Percentiles rank a stretch among this genome's conserved stretches.
Conservation (phyloP, 176 grass and related monocot genomes). For the Poa annua region DNA sequence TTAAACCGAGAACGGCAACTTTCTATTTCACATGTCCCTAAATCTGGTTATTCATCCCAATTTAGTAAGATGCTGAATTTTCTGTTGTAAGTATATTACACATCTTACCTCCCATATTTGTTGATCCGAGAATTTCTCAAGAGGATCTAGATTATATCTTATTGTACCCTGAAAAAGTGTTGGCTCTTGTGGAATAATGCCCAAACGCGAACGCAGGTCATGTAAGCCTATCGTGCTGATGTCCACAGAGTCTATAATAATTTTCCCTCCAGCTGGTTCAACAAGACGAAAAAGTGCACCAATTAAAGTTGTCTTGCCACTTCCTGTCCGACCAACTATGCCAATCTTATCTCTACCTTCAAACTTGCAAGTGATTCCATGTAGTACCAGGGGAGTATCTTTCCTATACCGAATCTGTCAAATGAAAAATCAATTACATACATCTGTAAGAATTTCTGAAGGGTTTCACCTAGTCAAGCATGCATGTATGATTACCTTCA, state of each 20-base stretch:
- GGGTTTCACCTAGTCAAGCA: not conserved
- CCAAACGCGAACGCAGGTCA: constrained; percentile 83
- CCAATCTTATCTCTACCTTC: constrained; percentile 85
- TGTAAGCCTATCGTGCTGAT: constrained; percentile 76
- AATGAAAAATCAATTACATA: constrained; percentile 39
- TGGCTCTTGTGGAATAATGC: constrained; percentile 97
- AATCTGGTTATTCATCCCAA: not conserved
- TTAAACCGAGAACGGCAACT: constrained; percentile 12
- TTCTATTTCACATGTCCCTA: not conserved
- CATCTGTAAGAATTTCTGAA: constrained; percentile 7
- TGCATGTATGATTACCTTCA: constrained; percentile 63
- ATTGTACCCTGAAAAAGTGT: constrained; percentile 87
- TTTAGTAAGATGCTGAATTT: not conserved
- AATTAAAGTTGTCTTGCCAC: constrained; percentile 94
- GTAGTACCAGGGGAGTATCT: constrained; percentile 69
- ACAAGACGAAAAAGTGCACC: constrained; percentile 92
- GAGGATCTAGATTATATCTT: constrained; percentile 88
- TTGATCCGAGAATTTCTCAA: constrained; percentile 65
- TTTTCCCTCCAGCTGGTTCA: constrained; percentile 81
- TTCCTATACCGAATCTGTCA: constrained; percentile 81
- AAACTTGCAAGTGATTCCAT: constrained; percentile 82
- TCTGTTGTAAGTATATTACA: constrained; percentile 4
- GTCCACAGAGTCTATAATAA: constrained; percentile 69
- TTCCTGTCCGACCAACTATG: constrained; percentile 92
- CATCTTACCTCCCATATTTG: constrained; percentile 89